These are phyloP conservation scores for Coprinopsis cinerea DNA, from an alignment of 768 basidiomycete genomes.

Conservation along the genomic window DNA sequence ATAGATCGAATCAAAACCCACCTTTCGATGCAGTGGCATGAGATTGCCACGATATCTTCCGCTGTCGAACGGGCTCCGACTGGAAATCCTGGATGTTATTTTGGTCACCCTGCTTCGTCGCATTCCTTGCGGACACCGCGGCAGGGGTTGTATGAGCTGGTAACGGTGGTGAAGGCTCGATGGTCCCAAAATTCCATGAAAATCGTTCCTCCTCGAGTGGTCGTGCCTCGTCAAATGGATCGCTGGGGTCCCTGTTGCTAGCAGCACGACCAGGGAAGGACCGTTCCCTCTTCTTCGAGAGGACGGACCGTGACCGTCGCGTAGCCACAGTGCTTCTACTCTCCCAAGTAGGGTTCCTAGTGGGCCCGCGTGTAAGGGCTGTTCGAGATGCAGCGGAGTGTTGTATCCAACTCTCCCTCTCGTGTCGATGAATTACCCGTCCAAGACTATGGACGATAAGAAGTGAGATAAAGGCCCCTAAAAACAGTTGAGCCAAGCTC, in stretches of 20 bases:
- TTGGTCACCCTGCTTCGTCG: neutral
- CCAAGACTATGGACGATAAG: constrained; percentile 55
- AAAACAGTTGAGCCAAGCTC: constrained; percentile 8
- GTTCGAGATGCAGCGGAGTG: constrained; percentile 37
- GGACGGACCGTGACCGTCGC: neutral
- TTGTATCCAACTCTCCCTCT: constrained; percentile 48
- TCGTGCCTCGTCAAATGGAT: constrained; percentile 30
- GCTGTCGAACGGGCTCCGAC: neutral
- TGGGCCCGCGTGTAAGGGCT: neutral
- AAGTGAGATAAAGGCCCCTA: constrained; percentile 53
- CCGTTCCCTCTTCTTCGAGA: too few species aligned
- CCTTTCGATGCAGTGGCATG: neutral
- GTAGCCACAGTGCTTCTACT: constrained; percentile 9
- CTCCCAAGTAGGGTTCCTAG: neutral
- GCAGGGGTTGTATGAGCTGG: neutral
- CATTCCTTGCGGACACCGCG: constrained; percentile 7
- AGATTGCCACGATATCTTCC: constrained; percentile 2
- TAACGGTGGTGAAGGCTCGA: neutral
- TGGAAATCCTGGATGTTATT: constrained; percentile 1
- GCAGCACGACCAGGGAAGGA: constrained; percentile 8
- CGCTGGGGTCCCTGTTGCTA: constrained; percentile 15
- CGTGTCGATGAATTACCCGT: constrained; percentile 55
- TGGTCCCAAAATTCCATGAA: constrained; percentile 8
- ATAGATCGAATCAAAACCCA: neutral
- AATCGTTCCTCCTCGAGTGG: constrained; percentile 13